Evolutionary conservation across 2,329 filamentous ascomycete species (phyloP).

Genomic region (Zasmidium citrigriseum): DNA sequence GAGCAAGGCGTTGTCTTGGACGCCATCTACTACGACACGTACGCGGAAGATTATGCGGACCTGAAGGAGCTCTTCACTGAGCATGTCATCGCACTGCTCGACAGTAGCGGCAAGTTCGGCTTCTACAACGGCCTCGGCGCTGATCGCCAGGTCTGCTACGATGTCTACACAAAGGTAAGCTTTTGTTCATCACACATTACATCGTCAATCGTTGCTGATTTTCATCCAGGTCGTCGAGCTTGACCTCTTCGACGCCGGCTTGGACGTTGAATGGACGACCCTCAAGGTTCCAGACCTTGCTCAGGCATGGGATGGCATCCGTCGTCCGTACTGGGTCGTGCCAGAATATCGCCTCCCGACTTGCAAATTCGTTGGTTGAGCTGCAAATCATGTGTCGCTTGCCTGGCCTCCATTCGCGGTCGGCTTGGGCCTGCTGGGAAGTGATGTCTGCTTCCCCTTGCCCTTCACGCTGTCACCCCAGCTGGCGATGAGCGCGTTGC

Average conservation of each 20-base stretch:
- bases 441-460: constrained; percentile 8
- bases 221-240: constrained; percentile 68
- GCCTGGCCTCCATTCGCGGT: constrained; percentile 18
- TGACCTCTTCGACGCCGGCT: constrained; percentile 82
- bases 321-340: constrained; percentile 86
- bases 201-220: constrained; percentile 1
- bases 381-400: background rate
- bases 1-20: constrained; percentile 48
- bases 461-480: constrained; percentile 29
- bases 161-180: constrained; percentile 79
- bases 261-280: constrained; percentile 85
- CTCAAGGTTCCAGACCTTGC: constrained; percentile 70
- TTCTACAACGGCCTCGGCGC: constrained; percentile 81
- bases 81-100: constrained; percentile 76
- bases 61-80: constrained; percentile 87
- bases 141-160: constrained; percentile 89
- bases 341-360: constrained; percentile 74
- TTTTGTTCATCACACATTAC: constrained; percentile 2
- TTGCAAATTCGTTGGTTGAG: constrained; percentile 71
- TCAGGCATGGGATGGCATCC: constrained; percentile 74
- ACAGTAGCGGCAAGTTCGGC: constrained; percentile 58
- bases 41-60: constrained; percentile 88
- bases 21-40: constrained; percentile 90
- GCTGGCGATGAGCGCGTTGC: constrained; percentile 41
- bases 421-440: constrained; percentile 28